Base-by-base conservation (phyloP, 192 early-diverging fungal species). In the Obelidium mucronatum region DNA sequence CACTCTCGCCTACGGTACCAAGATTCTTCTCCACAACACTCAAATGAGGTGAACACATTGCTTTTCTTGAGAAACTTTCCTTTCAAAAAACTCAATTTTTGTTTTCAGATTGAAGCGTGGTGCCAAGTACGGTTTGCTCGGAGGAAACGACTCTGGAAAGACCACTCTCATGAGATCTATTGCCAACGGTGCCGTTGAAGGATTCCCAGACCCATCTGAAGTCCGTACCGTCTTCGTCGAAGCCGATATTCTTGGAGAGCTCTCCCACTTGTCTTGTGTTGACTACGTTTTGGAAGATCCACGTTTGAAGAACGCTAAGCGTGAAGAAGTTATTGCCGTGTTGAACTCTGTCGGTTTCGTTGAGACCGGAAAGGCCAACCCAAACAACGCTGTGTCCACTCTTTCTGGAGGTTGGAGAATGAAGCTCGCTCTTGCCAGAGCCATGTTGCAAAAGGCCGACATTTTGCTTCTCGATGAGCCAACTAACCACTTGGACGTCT, bases 321-420 rank as follows among this genome's bases (percentile, higher is more conserved):
- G 89, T 76, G 85, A 90, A 56, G 88, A 90, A 75, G 86, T 88
- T 37, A 68, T 73, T 17, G 77, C 76, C 30, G 87, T 86, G 56
- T 84, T 94, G 55, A 75, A 78, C 61, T 79, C 80, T 42, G 87
- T 92, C 75, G 92, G 91, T 56, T 94, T 94, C 86, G 79, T 83
- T 74, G 91, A 89, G 44, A 78, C 84, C 56, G 84, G 89, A 70
- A 84, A 84, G 66, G 81, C 81, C 54, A 78, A 89, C 35, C 72
- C 56, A n/a, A 42, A 63, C 59, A 34, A 60, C 40, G 82, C 90
- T 6, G 90, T 96, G 75, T 87, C 88, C 48, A 76, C 79, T 5
- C 90, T 95, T n/a, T 92, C 91, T 73, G 93, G 93, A 84, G 93
- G 93, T 78, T 95, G 93, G 93, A 92, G 92, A 83, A 95, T 95